Percentiles rank a stretch among this genome's conserved stretches.
Conservation (phyloP, 306 rosid genomes). For the Dryas alaskensis region DNA sequence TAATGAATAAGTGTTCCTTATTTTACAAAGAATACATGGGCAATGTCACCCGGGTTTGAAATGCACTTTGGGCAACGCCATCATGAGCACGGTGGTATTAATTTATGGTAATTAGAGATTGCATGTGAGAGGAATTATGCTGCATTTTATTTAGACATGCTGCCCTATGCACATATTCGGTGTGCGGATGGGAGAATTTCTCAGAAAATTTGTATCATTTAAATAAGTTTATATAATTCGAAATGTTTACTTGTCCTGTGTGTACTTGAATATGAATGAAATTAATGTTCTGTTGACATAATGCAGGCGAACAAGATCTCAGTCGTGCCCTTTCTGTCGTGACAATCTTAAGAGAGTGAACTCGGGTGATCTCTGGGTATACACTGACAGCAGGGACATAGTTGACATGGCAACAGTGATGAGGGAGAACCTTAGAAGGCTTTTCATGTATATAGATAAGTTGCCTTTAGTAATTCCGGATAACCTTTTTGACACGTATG, state of each 20-base stretch:
- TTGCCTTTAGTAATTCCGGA: slow-evolving; percentile 78
- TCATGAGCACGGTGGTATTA: neutral
- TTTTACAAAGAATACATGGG: neutral
- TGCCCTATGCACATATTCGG: no score
- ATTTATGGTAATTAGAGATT: neutral
- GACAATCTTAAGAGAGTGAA: slow-evolving; percentile 89
- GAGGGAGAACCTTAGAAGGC: slow-evolving; percentile 82
- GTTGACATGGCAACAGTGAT: slow-evolving; percentile 76
- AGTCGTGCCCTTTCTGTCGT: slow-evolving; percentile 92
- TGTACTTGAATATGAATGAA: neutral
- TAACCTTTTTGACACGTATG: slow-evolving; percentile 69
- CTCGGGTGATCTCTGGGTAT: slow-evolving; percentile 90
- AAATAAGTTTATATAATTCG: no score
- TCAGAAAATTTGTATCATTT: no score
- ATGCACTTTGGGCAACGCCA: neutral
- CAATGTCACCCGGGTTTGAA: neutral
- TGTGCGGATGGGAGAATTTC: no score
- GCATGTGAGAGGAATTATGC: no score
- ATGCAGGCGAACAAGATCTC: slow-evolving; percentile 85
- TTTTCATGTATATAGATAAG: slow-evolving; percentile 86
- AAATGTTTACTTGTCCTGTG: no score
- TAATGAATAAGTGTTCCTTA: neutral
- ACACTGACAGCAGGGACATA: slow-evolving; percentile 64
- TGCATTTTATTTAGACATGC: neutral
- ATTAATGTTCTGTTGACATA: slow-evolving; percentile 9